Evolutionary conservation across 208 protist genomes (phyloP).

Genomic region (Leishmania tarentolae): DNA sequence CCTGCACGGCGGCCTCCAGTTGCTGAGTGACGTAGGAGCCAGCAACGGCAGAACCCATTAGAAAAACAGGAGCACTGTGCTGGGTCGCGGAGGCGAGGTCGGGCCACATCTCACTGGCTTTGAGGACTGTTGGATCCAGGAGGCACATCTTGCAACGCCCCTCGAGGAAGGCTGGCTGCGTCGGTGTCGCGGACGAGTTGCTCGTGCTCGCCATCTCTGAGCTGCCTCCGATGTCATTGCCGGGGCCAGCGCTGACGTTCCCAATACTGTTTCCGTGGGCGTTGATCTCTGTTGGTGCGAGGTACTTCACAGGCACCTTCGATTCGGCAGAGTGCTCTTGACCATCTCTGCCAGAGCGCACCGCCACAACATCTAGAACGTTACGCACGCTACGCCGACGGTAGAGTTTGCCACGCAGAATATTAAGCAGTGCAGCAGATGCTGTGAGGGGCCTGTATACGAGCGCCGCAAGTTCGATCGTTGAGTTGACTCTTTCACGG

Average conservation of each 20-base stretch:
- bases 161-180: not conserved
- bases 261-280: not conserved
- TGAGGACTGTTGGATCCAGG: conserved; percentile 20
- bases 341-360: not conserved
- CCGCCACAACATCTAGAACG: conserved; percentile 40
- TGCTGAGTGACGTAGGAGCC: not conserved
- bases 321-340: not conserved
- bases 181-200: not conserved
- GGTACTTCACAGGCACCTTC: not conserved
- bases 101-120: not conserved
- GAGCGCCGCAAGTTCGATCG: conserved; percentile 40
- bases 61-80: conserved; percentile 5
- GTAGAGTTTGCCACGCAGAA: conserved; percentile 57
- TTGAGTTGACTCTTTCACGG: conserved; percentile 23
- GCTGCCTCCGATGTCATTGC: not conserved
- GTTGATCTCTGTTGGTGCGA: not conserved
- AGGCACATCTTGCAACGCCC: conserved; percentile 29
- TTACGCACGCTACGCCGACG: conserved; percentile 65
- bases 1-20: conserved; percentile 3
- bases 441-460: conserved; percentile 40
- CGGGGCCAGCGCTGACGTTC: not conserved
- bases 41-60: not conserved
- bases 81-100: not conserved
- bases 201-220: not conserved
- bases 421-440: conserved; percentile 48